These are phyloP conservation scores for Exophiala calicioides DNA, from an alignment of 2,329 filamentous ascomycete species.

Conservation along the genomic window DNA sequence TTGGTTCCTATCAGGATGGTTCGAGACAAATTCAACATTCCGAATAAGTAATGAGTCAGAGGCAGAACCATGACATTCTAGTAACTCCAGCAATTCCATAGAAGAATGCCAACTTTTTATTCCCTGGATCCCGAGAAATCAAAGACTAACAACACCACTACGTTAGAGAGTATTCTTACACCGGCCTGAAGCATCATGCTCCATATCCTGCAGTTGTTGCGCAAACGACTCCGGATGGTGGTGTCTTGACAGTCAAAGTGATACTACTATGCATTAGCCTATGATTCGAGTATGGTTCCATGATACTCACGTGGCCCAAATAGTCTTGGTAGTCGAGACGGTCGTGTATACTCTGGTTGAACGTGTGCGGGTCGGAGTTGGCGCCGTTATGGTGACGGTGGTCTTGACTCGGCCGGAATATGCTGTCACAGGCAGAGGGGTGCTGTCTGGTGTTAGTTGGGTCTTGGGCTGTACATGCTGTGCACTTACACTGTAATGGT, in stretches of 20 bases:
- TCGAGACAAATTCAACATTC: too few relatives aligned
- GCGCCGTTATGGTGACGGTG: conserved; percentile 25
- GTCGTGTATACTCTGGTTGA: conserved; percentile 17
- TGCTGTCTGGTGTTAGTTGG: conserved; percentile 11
- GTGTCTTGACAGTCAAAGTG: conserved; percentile 21
- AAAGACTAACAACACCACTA: too few relatives aligned
- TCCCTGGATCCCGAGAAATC: too few relatives aligned
- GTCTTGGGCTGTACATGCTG: neutral
- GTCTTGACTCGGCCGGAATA: conserved; percentile 21
- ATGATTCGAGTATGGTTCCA: neutral
- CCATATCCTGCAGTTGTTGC: conserved; percentile 17
- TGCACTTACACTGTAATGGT: conserved; percentile 24
- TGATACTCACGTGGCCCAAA: conserved; percentile 24
- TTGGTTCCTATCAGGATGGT: too few relatives aligned
- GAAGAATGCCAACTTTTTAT: too few relatives aligned
- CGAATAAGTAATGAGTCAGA: too few relatives aligned
- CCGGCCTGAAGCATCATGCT: too few relatives aligned
- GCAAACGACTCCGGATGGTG: conserved; percentile 21
- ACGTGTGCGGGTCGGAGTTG: conserved; percentile 23
- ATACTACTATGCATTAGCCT: conserved; percentile 18
- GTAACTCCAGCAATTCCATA: too few relatives aligned
- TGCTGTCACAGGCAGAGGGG: conserved; percentile 25
- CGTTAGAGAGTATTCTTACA: too few relatives aligned
- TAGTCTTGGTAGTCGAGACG: conserved; percentile 21
- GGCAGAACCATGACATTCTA: too few relatives aligned